These are phyloP conservation scores for Elasticomyces elasticus DNA, from an alignment of 495 filamentous ascomycete genomes.

Conservation along the genomic window DNA sequence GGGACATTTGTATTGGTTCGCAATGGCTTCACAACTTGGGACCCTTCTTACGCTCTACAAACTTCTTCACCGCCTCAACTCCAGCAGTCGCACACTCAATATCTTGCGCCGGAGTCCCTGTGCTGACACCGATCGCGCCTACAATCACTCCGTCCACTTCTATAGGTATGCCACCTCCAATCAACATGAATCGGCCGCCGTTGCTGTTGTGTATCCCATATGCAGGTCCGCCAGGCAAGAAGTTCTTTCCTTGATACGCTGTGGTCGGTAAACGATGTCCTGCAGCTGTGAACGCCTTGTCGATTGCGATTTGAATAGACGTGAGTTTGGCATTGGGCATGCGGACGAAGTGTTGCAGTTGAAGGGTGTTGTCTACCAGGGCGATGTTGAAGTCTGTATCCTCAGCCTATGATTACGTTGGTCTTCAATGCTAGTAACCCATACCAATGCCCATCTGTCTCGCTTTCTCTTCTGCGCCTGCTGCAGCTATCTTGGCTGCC, in stretches of 20 bases:
- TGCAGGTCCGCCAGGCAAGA: constrained; percentile 30
- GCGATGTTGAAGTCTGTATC: constrained; percentile 31
- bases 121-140: constrained; percentile 32
- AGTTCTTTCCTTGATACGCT: constrained; percentile 28
- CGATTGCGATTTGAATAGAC: constrained; percentile 33
- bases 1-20: too few species aligned
- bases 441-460: constrained; percentile 28
- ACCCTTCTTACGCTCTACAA: constrained; percentile 19
- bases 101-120: constrained; percentile 33
- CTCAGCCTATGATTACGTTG: background rate
- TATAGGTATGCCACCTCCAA: constrained; percentile 33
- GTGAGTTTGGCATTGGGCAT: constrained; percentile 36
- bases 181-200: constrained; percentile 29
- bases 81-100: constrained; percentile 29
- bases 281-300: constrained; percentile 36
- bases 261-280: constrained; percentile 32
- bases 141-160: constrained; percentile 27
- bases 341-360: constrained; percentile 32
- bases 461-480: constrained; percentile 27
- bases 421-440: background rate
- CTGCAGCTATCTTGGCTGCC: constrained; percentile 28
- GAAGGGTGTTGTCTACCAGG: constrained; percentile 27
- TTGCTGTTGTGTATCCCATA: constrained; percentile 33
- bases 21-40: constrained; percentile 26
- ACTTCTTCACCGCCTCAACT: constrained; percentile 27